Base-by-base conservation (phyloP, 129 eudicot species). In the Pseudognaphalium luteoalbum region DNA sequence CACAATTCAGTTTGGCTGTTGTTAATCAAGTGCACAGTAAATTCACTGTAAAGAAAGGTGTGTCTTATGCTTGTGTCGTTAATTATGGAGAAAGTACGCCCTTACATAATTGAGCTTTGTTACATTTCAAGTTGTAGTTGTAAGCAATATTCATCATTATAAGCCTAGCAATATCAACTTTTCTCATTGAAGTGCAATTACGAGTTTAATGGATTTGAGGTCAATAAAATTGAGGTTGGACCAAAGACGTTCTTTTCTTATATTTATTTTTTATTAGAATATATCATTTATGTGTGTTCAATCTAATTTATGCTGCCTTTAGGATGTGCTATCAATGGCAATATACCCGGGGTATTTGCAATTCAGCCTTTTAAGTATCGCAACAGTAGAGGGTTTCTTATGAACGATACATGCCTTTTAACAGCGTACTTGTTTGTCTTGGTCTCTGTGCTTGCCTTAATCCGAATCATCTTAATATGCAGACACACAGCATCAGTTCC, bases 401-500 rank as follows among this genome's bases (percentile, higher is more conserved):
- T 25, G 28, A 25, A 25, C 1, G 28, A 25, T 25, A 25, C 28
- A 25, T 25, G 28, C 28, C 28, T 25, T 25, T 25, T 33, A 29
- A 11, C 30, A 30, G 34, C 68, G 5, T 1, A 5, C 10, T 29
- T 29, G 16, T 28, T 5, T 62, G 17, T 61, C 14, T 22, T 62
- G 68, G n/a, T 30, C 64, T 58, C 64, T 2, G 12, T 58, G 25
- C 63, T 6, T 68, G 28, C 52, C 30, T 71, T 71, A 52, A 78
- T 30, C 65, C 32, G 14, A 63, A 4, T 81, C 56, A 3, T 51
- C 19, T 68, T 74, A 67, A 57, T 51, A 29, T 28, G 58, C 88
- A 92, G 97, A 89, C 83, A 92, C 97, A 62, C 97, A 92, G 7
- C 97, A 92, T 80, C 97, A 92, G 81, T 92, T 92, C 86, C 89